Evolutionary conservation across 2,329 filamentous ascomycete species (phyloP), one percentile per base, ranked within the genome.

Genomic region (Beauveria brongniartii): DNA sequence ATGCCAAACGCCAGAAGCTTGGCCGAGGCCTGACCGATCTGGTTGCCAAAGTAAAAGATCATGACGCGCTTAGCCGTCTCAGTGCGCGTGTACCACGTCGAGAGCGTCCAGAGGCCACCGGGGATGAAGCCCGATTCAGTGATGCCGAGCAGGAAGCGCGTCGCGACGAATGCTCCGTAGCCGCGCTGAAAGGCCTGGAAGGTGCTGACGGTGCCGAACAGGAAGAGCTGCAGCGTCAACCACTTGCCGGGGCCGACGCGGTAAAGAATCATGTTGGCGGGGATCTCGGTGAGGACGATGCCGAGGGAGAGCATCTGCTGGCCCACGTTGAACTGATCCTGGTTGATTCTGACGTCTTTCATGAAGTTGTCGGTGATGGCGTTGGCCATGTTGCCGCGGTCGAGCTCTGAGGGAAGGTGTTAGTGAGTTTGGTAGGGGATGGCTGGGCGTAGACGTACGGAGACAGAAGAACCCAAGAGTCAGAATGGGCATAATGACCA

Each of bases 121-220:
- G 81, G 81, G 59, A 84, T 83, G 64, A 81, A 84, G 1, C 81
- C 81, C 0, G 78, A 78, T 67, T 84, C 82, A 3, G 76, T 77
- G 14, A 83, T 70, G 1, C 81, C 81, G 0, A 84, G 75, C 1
- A 84, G 69, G 57, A 84, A 75, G 0, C 82, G 74, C 0, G 80
- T 80, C 0, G 73, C 74, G 30, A 84, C 70, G 65, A 78, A 83
- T 3, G 74, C 74, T 1, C 71, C 73, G 48, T 80, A 79, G 43
- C 71, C 76, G 34, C 71, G 72, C 56, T 80, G 74, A 66, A 82
- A 84, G 4, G 79, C 76, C 66, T 84, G 82, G 65, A 83, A 82
- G 0, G 79, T 81, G 26, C 75, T 78, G 56, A 84, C 80, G 20
- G 77, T 72, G 5, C 81, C 81, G 61, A 78, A 84, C 46, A 80